Percentiles rank a stretch among this genome's conserved stretches.
These are phyloP conservation scores for Gossypium davidsonii DNA, from an alignment of 441 rosid genomes.

Conservation along the genomic window DNA sequence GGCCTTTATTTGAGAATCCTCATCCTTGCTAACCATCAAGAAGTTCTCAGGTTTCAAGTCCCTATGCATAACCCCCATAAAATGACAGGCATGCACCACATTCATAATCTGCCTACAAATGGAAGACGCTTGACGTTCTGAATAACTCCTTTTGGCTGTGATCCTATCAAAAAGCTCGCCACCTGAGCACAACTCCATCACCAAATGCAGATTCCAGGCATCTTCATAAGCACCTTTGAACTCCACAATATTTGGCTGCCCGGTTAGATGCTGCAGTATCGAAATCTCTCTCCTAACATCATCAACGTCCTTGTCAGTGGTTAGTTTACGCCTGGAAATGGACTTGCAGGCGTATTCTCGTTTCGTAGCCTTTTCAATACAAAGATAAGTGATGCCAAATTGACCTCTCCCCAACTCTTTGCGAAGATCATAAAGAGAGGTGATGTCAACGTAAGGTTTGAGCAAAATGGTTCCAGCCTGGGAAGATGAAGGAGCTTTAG, in stretches of 20 bases:
- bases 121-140: slow-evolving; percentile 51
- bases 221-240: slow-evolving; percentile 63
- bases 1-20: slow-evolving; percentile 43
- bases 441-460: slow-evolving; percentile 38
- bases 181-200: slow-evolving; percentile 65
- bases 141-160: slow-evolving; percentile 39
- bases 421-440: slow-evolving; percentile 36
- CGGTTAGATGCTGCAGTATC: slow-evolving; percentile 53
- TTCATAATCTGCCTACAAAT: slow-evolving; percentile 54
- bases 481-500: slow-evolving; percentile 25
- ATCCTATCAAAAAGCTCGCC: slow-evolving; percentile 71
- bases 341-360: slow-evolving; percentile 54
- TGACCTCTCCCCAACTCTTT: slow-evolving; percentile 57
- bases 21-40: slow-evolving; percentile 38
- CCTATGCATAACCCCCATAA: slow-evolving; percentile 66
- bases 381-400: slow-evolving; percentile 45
- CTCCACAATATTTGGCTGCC: slow-evolving; percentile 64
- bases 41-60: slow-evolving; percentile 72
- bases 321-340: slow-evolving; percentile 45
- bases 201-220: slow-evolving; percentile 36
- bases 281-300: slow-evolving; percentile 51
- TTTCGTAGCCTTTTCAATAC: slow-evolving; percentile 46
- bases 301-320: slow-evolving; percentile 32
- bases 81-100: slow-evolving; percentile 61
- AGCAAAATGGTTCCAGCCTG: slow-evolving; percentile 34